Evolutionary conservation across 129 eudicot genomes (phyloP), one percentile per base, ranked within the genome.

Genomic region (Flaveria brownii): DNA sequence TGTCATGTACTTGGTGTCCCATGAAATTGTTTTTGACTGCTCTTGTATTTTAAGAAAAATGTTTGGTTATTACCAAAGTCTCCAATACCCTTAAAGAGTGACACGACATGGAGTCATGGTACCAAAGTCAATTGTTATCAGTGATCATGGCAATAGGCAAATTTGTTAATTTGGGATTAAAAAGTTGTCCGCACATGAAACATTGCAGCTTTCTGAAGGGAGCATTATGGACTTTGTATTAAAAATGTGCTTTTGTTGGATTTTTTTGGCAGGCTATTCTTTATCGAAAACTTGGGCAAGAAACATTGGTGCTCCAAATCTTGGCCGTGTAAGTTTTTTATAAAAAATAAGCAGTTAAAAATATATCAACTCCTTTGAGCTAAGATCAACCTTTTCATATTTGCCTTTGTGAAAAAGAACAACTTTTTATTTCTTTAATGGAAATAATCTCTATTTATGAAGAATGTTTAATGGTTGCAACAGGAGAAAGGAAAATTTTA

Each of bases 221-320:
- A 65, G 42, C 49, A 22, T 64, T 28, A 65, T 76, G 52, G 43
- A 41, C 28, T 15, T 68, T 43, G 70, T 28, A 69, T 46, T 78
- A 57, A 41, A 68, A 39, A 57, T 71, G 17, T 62, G 51, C 60
- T 81, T 81, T 79, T 65, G 17, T 33, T 72, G 26, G 22, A 11
- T 80, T 72, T 61, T n/a, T 75, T 20, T 82, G 74, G 71, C 97
- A 94, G 97, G 98, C 98, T 82, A 89, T 95, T 66, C 91, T 91
- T 54, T 95, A 91, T 79, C 77, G 96, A 74, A 95, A 92, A 77
- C 90, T 91, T 78, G 97, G 99, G 26, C 96, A 87, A 77, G 97
- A 95, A 86, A 84, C 94, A 11, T 82, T 87, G 80, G 99, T 91
- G 71, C 97, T 95, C 50, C 93, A 91, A 72, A 95, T 95, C 56